phyloP scores from a whole-genome alignment of 2,329 filamentous ascomycete species.

The Tolypocladium inflatum region DNA sequence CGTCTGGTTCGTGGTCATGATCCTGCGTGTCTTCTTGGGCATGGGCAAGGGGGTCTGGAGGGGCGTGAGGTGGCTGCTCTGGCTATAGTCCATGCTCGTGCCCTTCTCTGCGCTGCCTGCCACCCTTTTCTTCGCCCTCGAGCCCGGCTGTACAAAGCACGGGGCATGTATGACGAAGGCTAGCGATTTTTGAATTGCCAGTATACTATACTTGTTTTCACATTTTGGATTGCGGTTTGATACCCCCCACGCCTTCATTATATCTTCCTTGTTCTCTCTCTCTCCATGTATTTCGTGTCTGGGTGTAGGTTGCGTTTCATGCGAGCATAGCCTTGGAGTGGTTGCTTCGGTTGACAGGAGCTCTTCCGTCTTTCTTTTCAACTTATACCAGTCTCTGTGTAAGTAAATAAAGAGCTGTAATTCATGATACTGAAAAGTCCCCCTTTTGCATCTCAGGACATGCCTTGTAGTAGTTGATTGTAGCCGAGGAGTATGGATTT shows the following conservation, averaged over 20 bases:
- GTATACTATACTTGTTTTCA: not conserved
- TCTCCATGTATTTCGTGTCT: not conserved
- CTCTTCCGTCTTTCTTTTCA: not conserved
- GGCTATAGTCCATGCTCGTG: constrained; percentile 41
- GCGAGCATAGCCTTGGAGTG: not conserved
- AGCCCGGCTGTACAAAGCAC: no score
- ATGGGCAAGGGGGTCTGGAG: constrained; percentile 49
- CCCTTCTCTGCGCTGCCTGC: not conserved
- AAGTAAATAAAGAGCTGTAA: not conserved
- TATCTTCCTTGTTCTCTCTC: not conserved
- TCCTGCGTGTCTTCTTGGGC: constrained; percentile 57
- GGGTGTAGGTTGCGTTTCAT: not conserved
- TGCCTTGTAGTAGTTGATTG: not conserved
- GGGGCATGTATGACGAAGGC: no score
- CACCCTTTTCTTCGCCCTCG: not conserved
- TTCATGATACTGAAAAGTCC: not conserved
- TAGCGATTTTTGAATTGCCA: not conserved
- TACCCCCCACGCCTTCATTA: not conserved
- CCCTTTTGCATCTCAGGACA: not conserved
- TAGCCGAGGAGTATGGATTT: not conserved
- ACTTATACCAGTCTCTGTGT: not conserved
- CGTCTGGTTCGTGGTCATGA: constrained; percentile 81
- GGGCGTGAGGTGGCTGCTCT: constrained; percentile 72
- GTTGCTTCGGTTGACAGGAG: not conserved
- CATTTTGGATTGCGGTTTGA: not conserved